phyloP scores from a whole-genome alignment of 208 protist genomes.

The Baffinella frigidus region DNA sequence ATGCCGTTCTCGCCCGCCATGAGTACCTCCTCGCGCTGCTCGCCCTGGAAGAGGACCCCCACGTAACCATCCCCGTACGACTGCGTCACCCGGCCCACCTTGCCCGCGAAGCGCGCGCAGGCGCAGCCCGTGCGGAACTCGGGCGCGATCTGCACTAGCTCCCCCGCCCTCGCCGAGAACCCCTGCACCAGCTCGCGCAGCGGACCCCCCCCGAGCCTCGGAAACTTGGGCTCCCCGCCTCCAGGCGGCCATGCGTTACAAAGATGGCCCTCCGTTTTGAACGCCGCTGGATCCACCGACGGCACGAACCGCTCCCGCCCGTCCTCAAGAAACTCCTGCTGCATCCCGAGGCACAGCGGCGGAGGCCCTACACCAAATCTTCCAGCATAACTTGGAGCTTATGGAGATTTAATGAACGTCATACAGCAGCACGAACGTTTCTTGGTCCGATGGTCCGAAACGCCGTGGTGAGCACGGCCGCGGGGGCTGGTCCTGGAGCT shows the following conservation, averaged over 20 bases:
- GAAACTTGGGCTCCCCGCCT: background rate
- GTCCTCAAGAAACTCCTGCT: too few relatives aligned
- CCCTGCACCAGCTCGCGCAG: background rate
- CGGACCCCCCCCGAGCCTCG: background rate
- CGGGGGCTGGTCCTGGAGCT: too few relatives aligned
- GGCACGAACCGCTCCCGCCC: too few relatives aligned
- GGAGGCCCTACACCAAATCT: too few relatives aligned
- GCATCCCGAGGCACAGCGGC: too few relatives aligned
- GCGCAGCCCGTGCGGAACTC: background rate
- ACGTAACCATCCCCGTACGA: background rate
- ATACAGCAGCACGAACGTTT: too few relatives aligned
- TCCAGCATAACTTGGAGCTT: too few relatives aligned
- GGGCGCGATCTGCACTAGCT: background rate
- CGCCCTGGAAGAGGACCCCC: background rate
- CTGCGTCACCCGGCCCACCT: background rate
- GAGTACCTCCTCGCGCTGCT: background rate
- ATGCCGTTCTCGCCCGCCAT: background rate
- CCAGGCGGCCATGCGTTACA: background rate
- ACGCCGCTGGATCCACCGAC: too few relatives aligned
- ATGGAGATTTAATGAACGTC: too few relatives aligned
- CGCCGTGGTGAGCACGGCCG: too few relatives aligned
- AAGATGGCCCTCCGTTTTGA: too few relatives aligned
- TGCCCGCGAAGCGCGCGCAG: background rate
- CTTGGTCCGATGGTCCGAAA: too few relatives aligned
- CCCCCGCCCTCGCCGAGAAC: background rate